Conservation (phyloP, 1,139 yeast species). For the Yamadazyma blattariae region DNA sequence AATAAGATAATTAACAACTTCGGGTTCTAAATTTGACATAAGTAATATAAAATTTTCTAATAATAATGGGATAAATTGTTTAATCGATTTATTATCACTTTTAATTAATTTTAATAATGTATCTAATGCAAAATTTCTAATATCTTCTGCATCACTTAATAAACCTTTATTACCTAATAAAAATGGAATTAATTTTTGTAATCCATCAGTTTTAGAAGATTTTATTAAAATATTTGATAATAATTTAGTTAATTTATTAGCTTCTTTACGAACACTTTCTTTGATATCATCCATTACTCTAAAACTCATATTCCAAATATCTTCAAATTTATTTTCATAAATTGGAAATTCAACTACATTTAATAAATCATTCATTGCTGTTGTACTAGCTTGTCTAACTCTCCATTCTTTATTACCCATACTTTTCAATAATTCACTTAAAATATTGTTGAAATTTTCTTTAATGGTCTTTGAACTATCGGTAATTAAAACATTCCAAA, state of each 20-base stretch:
- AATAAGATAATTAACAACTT: constrained; percentile 78
- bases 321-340: constrained; percentile 56
- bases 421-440: constrained; percentile 62
- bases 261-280: constrained; percentile 87
- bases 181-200: constrained; percentile 71
- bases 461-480: constrained; percentile 58
- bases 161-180: constrained; percentile 77
- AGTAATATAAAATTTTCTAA: constrained; percentile 66
- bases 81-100: constrained; percentile 56
- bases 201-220: constrained; percentile 31
- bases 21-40: constrained; percentile 91
- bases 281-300: constrained; percentile 92
- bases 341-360: constrained; percentile 55
- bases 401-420: constrained; percentile 92
- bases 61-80: constrained; percentile 66
- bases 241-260: constrained; percentile 62
- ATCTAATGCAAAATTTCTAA: constrained; percentile 69
- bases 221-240: constrained; percentile 64
- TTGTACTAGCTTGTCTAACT: constrained; percentile 83
- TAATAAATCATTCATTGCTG: constrained; percentile 69
- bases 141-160: constrained; percentile 83
- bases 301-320: constrained; percentile 86
- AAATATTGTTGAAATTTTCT: constrained; percentile 54
- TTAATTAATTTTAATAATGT: constrained; percentile 70
- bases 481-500: constrained; percentile 73